Base-by-base conservation (phyloP, 805 yeast genomes). In the Myxozyma geophila region DNA sequence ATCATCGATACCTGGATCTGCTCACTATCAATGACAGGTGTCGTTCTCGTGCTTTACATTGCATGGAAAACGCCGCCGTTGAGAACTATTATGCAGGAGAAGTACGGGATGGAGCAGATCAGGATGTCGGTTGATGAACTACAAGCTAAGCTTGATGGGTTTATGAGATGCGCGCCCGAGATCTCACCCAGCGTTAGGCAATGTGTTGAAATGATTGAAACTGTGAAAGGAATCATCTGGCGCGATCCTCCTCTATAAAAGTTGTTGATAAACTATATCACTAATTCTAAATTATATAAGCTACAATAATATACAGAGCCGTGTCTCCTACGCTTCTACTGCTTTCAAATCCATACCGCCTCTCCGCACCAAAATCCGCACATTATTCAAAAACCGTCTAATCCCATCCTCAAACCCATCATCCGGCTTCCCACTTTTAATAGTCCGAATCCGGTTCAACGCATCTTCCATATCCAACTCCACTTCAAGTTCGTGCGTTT, bases 1-100 rank as follows among this genome's bases (percentile, higher is more conserved):
- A 46, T 66, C 21, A 66, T 60, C 35, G 69, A 66, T 47, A 39
- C 70, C 9, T 67, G 68, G 68, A 61, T 67, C 8, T 64, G 66
- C 44, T 63, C 67, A 9, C 41, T 60, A 28, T 50, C 68, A 7
- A 66, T 64, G 69, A 46, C 60, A 7, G 53, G 57, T 8, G 54
- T 51, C 23, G 61, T 61, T 63, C 56, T 58, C 12, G 62, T 64
- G 6, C 33, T 67, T 7, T 58, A 43, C n/a, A 64, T 67, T 55
- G 63, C 66, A 4, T 48, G 35, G 19, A 13, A 54, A n/a, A 63
- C 67, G 0, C 51, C 52, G 23, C 54, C 63, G 9, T 46, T 66
- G n/a, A 36, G 48, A 17, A 37, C 28, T 15, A 40, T 51, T 17
- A 33, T 63, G 48, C 15, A 36, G 41, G 63, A 55, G 35, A 51